A percentile compares a stretch with the other conserved stretches of the same genome.
phyloP scores from a whole-genome alignment of 2,329 filamentous ascomycete species.

The Neofusicoccum umdonicola region DNA sequence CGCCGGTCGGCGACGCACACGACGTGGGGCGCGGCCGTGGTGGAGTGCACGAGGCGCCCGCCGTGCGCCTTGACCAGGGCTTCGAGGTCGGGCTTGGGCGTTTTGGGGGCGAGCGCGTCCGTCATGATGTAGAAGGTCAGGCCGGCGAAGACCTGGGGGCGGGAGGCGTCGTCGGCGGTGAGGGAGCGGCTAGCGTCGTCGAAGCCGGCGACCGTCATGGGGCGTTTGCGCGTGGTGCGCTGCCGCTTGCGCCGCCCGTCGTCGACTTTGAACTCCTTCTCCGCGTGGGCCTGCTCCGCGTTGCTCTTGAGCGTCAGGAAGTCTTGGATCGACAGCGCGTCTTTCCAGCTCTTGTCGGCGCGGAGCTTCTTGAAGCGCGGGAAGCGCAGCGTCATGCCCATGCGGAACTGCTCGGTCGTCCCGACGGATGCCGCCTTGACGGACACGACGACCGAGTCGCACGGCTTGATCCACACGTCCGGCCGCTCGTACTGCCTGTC shows the following conservation, averaged over 20 bases:
- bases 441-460: slow-evolving; percentile 80
- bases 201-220: slow-evolving; percentile 71
- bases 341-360: slow-evolving; percentile 80
- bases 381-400: slow-evolving; percentile 77
- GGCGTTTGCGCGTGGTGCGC: slow-evolving; percentile 65
- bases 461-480: slow-evolving; percentile 89
- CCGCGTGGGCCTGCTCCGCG: slow-evolving; percentile 67
- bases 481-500: slow-evolving; percentile 74
- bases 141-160: slow-evolving; percentile 68
- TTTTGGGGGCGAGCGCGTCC: slow-evolving; percentile 70
- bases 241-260: slow-evolving; percentile 62
- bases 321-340: slow-evolving; percentile 72
- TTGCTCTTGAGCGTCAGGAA: slow-evolving; percentile 70
- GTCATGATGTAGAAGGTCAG: slow-evolving; percentile 80
- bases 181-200: slow-evolving; percentile 44
- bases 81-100: slow-evolving; percentile 76
- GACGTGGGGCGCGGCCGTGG: slow-evolving; percentile 60
- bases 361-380: slow-evolving; percentile 82
- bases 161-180: slow-evolving; percentile 53
- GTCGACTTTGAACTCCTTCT: slow-evolving; percentile 74
- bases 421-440: slow-evolving; percentile 83
- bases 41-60: slow-evolving; percentile 73
- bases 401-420: slow-evolving; percentile 73
- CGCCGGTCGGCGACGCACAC: slow-evolving; percentile 78
- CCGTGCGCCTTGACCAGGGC: slow-evolving; percentile 78